Evolutionary conservation across 129 eudicot species (phyloP).

Genomic region (Tanacetum coccineum): DNA sequence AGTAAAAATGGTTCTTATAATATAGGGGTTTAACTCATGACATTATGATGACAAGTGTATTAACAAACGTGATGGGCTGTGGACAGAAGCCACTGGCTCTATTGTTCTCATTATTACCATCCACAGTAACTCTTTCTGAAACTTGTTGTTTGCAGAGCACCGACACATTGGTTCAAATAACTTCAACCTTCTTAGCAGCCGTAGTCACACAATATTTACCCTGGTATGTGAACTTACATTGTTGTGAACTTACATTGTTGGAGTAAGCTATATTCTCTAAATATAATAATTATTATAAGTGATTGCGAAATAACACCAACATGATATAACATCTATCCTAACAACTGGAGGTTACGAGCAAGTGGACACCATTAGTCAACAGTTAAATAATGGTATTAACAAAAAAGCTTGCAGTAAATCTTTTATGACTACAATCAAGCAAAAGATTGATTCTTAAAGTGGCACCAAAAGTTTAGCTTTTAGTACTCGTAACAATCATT

Average conservation of each 20-base stretch:
- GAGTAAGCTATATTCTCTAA: constrained; percentile 4
- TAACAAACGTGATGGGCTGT: constrained; percentile 12
- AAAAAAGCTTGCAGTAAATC: not conserved
- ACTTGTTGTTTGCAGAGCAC: constrained; percentile 75
- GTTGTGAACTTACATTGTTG: constrained; percentile 11
- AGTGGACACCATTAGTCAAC: constrained; percentile 6
- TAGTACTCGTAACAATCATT: not conserved
- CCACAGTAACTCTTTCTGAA: constrained; percentile 21
- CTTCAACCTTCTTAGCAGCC: constrained; percentile 90
- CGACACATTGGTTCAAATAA: constrained; percentile 98
- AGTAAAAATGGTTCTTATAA: not conserved
- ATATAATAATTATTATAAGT: not conserved
- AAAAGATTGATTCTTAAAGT: not conserved
- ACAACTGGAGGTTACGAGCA: not conserved
- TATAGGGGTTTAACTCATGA: too few relatives aligned
- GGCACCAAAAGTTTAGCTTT: not conserved
- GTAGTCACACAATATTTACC: constrained; percentile 97
- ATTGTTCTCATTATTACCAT: not conserved
- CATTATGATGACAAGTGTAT: not conserved
- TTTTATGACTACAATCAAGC: not conserved
- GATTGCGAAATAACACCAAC: not conserved
- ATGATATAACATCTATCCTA: not conserved
- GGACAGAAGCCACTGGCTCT: constrained; percentile 11
- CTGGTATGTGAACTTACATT: constrained; percentile 58
- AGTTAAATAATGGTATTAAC: not conserved